Evolutionary conservation across 306 rosid genomes (phyloP).

Genomic region (Calophaca sinica): DNA sequence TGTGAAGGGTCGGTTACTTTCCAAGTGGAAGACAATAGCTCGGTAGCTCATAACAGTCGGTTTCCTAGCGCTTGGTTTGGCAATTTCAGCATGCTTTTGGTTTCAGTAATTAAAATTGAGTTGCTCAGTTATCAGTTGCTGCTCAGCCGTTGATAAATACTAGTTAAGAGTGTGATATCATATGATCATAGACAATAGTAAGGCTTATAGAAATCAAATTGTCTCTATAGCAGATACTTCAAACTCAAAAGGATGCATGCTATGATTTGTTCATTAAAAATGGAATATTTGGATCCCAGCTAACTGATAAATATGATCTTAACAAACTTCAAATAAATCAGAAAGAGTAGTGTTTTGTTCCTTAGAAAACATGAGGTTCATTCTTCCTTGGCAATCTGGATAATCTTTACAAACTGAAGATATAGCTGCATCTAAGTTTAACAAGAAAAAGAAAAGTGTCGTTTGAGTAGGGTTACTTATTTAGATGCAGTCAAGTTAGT

Average conservation of each 20-base stretch:
- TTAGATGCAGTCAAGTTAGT: conserved; percentile 6
- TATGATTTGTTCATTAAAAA: background rate
- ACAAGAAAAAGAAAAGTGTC: background rate
- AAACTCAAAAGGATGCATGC: background rate
- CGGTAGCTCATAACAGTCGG: background rate
- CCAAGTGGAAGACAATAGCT: background rate
- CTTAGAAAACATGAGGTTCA: background rate
- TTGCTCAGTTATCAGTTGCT: conserved; percentile 11
- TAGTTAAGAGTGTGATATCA: background rate
- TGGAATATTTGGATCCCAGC: too few species aligned
- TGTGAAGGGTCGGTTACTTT: background rate
- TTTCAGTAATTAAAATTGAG: conserved; percentile 13
- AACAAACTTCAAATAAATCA: conserved; percentile 1
- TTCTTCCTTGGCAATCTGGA: conserved; percentile 37
- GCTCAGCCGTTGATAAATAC: conserved; percentile 1
- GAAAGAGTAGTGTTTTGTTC: background rate
- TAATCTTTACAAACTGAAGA: background rate
- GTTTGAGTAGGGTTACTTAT: conserved; percentile 11
- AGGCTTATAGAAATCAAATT: background rate
- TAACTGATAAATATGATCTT: background rate
- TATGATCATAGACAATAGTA: background rate
- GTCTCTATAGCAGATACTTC: background rate
- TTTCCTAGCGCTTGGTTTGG: conserved; percentile 17
- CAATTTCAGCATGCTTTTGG: conserved; percentile 2
- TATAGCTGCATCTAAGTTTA: conserved; percentile 2